Base-by-base conservation (phyloP, 768 basidiomycete genomes). In the Suillus fuscotomentosus region DNA sequence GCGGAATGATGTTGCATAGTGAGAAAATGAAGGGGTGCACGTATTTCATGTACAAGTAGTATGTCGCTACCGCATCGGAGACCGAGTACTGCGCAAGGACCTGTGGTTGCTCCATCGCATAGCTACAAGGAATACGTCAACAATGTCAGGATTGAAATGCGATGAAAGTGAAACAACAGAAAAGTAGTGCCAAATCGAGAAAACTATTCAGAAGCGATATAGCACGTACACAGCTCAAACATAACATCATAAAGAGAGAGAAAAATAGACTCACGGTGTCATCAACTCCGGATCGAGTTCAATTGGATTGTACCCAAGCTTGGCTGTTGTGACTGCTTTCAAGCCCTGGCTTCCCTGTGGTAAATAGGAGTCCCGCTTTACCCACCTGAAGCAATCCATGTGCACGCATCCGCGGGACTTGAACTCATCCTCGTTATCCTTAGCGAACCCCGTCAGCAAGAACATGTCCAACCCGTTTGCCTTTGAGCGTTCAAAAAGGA, bases 21-120 rank as follows among this genome's bases (percentile, higher is more conserved):
- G 97, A 99, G 80, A 99, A 99, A 67, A 99, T 94, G 84, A 99
- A 99, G 0, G 97, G 97, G 72, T 99, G 96, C 11, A 99, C 96
- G 71, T 99, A 99, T 95, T 99, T 99, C 97, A 99, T 99, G 79
- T 99, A 99, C 42, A 99, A 85, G 76, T 99, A 99, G 76, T 99
- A 99, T 1, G 97, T 99, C n/a, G 97, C 97, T 11, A 99, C 97
- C 0, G 97, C 97, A 83, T 99, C 97, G 75, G 97, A 99, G 34
- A 99, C 97, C 70, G 97, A 99, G 77, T 99, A 99, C 72, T 96
- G 94, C 0, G 97, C 97, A 20, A 99, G 86, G 2, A 88, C 77
- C 72, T 99, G 96, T 0, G 97, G 97, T 69, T 96, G 94, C 72
- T 99, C 97, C 75, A 94, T 82, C 0, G 97, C 97, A 77, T 99